Conservation (phyloP, 257 asterid species). For the Salvia splendens region DNA sequence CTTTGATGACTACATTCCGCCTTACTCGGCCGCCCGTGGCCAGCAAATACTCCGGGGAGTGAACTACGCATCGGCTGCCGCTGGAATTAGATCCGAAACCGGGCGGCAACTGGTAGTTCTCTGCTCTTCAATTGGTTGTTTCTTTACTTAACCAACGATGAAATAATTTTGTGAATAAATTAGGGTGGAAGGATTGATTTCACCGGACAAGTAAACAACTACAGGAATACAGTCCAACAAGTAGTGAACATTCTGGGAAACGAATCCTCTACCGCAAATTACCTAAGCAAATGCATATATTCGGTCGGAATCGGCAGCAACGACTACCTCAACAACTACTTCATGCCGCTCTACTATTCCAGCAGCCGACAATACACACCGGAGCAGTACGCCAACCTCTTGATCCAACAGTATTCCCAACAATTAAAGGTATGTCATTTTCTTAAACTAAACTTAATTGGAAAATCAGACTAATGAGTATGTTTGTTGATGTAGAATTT, state of each 20-base stretch:
- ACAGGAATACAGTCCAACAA: slow-evolving; percentile 42
- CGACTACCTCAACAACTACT: slow-evolving; percentile 69
- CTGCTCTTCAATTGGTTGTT: not conserved
- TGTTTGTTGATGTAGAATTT: slow-evolving; percentile 34
- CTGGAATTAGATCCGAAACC: slow-evolving; percentile 79
- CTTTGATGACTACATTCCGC: slow-evolving; percentile 54
- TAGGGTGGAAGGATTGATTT: slow-evolving; percentile 44
- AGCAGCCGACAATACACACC: slow-evolving; percentile 43
- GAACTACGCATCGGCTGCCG: slow-evolving; percentile 86
- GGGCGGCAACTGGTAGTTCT: slow-evolving; percentile 69
- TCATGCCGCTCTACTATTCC: slow-evolving; percentile 48
- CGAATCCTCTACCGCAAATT: slow-evolving; percentile 30
- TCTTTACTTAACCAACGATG: not conserved
- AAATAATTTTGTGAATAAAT: not conserved
- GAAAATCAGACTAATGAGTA: too few relatives aligned
- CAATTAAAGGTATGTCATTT: slow-evolving; percentile 37
- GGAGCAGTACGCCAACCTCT: slow-evolving; percentile 44
- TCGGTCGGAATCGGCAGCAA: slow-evolving; percentile 52
- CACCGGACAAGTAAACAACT: slow-evolving; percentile 50
- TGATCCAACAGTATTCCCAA: slow-evolving; percentile 51
- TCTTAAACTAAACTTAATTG: too few relatives aligned
- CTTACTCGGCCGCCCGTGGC: slow-evolving; percentile 58
- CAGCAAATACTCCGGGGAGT: slow-evolving; percentile 64
- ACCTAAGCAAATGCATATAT: slow-evolving; percentile 61
- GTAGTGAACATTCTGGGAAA: slow-evolving; percentile 43